A percentile compares a stretch with the other conserved stretches of the same genome.
These are phyloP conservation scores for Chimonanthus praecox DNA, from an alignment of 164 flowering plant genomes.

Conservation along the genomic window DNA sequence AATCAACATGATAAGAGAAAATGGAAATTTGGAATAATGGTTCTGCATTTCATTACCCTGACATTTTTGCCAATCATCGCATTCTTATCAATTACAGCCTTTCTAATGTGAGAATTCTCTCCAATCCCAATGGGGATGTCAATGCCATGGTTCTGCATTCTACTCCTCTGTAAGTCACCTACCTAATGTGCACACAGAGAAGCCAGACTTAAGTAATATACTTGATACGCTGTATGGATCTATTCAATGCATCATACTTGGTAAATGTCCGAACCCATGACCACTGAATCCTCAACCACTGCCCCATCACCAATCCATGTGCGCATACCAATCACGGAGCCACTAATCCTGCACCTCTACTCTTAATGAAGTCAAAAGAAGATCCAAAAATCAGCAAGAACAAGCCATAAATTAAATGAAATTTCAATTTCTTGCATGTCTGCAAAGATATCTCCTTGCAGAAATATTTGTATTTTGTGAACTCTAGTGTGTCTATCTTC, in stretches of 20 bases:
- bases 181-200: slow-evolving; percentile 15
- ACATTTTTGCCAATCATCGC: slow-evolving; percentile 78
- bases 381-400: not conserved
- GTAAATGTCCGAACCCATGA: slow-evolving; percentile 72
- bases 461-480: not conserved
- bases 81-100: slow-evolving; percentile 75
- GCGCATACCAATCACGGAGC: slow-evolving; percentile 61
- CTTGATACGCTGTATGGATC: not conserved
- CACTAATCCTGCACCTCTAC: slow-evolving; percentile 69
- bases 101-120: slow-evolving; percentile 51
- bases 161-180: slow-evolving; percentile 19
- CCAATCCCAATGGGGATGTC: slow-evolving; percentile 67
- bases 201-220: not conserved
- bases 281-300: slow-evolving; percentile 59
- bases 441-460: not conserved
- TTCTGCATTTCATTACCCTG: slow-evolving; percentile 32
- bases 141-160: slow-evolving; percentile 16
- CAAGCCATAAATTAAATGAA: no score
- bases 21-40: not conserved
- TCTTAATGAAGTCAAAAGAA: slow-evolving; percentile 12
- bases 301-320: slow-evolving; percentile 55
- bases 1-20: not conserved
- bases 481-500: no score
- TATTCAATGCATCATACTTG: slow-evolving; percentile 17
- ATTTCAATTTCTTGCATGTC: no score